These are phyloP conservation scores for Rossbeevera mucosa DNA, from an alignment of 768 basidiomycete species.

Conservation along the genomic window DNA sequence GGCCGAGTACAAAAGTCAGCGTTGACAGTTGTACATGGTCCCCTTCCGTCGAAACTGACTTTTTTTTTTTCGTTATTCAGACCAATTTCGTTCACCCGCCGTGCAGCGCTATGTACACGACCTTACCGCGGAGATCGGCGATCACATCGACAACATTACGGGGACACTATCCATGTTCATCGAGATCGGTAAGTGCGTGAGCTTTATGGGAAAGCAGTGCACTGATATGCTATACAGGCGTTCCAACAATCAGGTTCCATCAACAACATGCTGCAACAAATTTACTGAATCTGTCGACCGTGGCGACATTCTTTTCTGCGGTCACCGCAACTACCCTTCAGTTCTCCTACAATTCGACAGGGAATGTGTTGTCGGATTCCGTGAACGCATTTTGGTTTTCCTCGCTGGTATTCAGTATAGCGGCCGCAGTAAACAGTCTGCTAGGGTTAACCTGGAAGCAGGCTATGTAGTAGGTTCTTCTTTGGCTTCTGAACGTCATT, in stretches of 20 bases:
- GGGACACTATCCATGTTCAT: constrained; percentile 49
- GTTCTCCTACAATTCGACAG: constrained; percentile 38
- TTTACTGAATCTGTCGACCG: constrained; percentile 47
- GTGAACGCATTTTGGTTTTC: constrained; percentile 55
- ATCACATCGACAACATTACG: constrained; percentile 50
- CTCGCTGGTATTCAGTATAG: constrained; percentile 51
- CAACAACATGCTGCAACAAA: constrained; percentile 49
- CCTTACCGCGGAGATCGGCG: constrained; percentile 46
- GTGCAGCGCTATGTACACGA: constrained; percentile 56
- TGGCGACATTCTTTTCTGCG: constrained; percentile 52
- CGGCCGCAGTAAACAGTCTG: constrained; percentile 50
- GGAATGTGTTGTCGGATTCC: constrained; percentile 34
- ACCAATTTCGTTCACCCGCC: constrained; percentile 48
- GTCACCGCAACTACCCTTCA: constrained; percentile 50
- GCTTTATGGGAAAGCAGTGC: constrained; percentile 16
- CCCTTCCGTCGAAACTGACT: constrained; percentile 7
- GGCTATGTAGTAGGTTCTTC: constrained; percentile 47
- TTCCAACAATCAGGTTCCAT: constrained; percentile 52
- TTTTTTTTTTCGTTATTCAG: constrained; percentile 23
- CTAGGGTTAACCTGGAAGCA: constrained; percentile 54
- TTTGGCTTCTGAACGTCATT: constrained; percentile 5
- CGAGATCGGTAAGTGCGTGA: constrained; percentile 43
- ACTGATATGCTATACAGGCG: constrained; percentile 37
- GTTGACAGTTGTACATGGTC: not conserved
- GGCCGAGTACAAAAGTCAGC: constrained; percentile 41